Base-by-base conservation (phyloP, 768 basidiomycete genomes). In the Nidularia pulvinata region DNA sequence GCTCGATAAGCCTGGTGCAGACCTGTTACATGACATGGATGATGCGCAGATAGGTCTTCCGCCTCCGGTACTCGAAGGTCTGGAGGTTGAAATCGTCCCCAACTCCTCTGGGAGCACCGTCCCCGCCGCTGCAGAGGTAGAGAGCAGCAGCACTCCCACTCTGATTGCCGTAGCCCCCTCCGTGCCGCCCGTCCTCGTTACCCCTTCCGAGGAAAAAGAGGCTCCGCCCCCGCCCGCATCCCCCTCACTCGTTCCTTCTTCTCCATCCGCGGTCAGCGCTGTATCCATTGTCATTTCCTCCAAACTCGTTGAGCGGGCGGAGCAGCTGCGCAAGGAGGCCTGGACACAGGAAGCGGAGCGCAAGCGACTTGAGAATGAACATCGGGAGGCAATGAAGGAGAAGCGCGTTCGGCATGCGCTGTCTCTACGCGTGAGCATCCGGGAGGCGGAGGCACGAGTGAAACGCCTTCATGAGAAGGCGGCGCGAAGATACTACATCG, bases 381-480 rank as follows among this genome's bases (percentile, higher is more conserved):
- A 73, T 30, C 61, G 55, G 30, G 42, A 54, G 39, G 74, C 76
- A 0, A 54, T 69, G 49, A 54, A 42, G 37, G 65, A 74, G 49
- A 63, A 67, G 35, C 59, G 70, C 22, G 63, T 68, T 13, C 69
- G 66, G 54, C 76, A 78, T 42, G 72, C 70, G 6, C 64, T 82
- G 43, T 55, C 71, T 52, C 56, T 79, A 30, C 65, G 68, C 32
- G 69, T 70, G 9, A 66, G 76, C 48, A 68, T 78, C 3, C 61
- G 70, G 34, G 68, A 71, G 37, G 62, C 66, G 22, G 72, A 75
- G 45, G 63, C 62, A 16, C 63, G 61, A 51, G 70, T 66, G 5
- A 64, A 58, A 43, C 73, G 66, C 52, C 59, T 81, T 34, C 78
- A 83, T 60, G 67, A 66, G 49, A 73, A 73, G 33, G 81, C 81